A percentile compares a stretch with the other conserved stretches of the same genome.
Evolutionary conservation across 2,329 filamentous ascomycete genomes (phyloP).

Genomic region (Nectriaceae sp.): DNA sequence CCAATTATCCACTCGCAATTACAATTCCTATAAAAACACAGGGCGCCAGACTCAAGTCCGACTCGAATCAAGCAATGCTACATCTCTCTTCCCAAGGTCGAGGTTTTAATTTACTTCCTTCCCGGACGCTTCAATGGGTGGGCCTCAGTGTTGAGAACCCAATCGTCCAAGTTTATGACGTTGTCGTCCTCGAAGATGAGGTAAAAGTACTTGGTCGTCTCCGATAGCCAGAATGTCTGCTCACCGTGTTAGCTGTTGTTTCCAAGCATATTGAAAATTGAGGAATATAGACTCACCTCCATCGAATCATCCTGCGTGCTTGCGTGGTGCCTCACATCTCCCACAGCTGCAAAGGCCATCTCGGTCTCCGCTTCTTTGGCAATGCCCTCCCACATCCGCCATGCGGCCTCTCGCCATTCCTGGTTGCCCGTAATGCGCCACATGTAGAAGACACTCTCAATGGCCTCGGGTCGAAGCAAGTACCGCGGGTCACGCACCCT

Average conservation of each 20-base stretch:
- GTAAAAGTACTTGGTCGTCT: conserved; percentile 80
- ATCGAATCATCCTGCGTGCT: conserved; percentile 56
- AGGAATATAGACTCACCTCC: conserved; percentile 48
- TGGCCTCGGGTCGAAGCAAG: conserved; percentile 50
- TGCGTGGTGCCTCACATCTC: conserved; percentile 35
- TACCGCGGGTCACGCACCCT: conserved; percentile 48
- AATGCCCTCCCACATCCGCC: conserved; percentile 50
- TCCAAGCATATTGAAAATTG: background rate
- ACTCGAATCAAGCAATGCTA: no score
- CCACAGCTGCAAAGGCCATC: conserved; percentile 45
- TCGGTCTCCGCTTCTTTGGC: conserved; percentile 44
- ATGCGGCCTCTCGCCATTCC: conserved; percentile 46
- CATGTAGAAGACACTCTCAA: conserved; percentile 54
- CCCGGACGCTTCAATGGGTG: conserved; percentile 47
- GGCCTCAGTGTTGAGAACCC: conserved; percentile 63
- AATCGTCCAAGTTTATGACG: conserved; percentile 68
- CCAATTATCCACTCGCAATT: no score
- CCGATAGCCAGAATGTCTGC: conserved; percentile 69
- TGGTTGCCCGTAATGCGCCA: conserved; percentile 51
- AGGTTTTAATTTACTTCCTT: background rate
- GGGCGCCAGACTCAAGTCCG: no score
- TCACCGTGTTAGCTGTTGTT: conserved; percentile 14
- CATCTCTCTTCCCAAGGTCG: background rate
- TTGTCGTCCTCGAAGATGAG: conserved; percentile 67
- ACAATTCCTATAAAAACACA: no score